Percentiles rank a stretch among this genome's conserved stretches.
Evolutionary conservation across 2,329 filamentous ascomycete species (phyloP).

Genomic region (Pyricularia grisea): DNA sequence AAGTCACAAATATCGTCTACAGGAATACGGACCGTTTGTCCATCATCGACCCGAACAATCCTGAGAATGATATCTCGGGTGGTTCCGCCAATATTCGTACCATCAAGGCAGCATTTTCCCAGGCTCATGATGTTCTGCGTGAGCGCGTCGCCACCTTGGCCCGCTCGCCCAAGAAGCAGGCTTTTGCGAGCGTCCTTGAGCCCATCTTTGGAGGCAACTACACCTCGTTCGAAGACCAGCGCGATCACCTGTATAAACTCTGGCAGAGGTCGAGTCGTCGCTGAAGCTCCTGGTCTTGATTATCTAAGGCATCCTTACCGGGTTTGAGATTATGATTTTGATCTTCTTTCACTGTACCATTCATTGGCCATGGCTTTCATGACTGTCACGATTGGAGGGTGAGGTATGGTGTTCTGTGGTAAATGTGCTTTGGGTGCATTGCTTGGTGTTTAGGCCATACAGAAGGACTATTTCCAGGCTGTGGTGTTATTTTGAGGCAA

Average conservation of each 20-base stretch:
- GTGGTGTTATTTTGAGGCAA: not conserved
- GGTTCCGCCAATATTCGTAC: conserved; percentile 63
- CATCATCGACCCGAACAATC: conserved; percentile 86
- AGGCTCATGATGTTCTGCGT: conserved; percentile 49
- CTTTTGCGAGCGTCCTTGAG: conserved; percentile 52
- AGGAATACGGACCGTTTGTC: conserved; percentile 61
- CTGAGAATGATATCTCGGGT: conserved; percentile 80
- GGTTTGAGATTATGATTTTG: not conserved
- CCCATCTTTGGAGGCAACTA: conserved; percentile 73
- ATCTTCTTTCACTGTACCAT: conserved; percentile 15
- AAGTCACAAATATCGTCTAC: conserved; percentile 38
- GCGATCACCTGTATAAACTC: conserved; percentile 49
- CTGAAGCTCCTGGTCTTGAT: conserved; percentile 16
- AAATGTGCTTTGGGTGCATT: conserved; percentile 2
- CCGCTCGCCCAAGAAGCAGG: conserved; percentile 16
- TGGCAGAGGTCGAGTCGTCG: conserved; percentile 20
- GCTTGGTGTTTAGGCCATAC: not conserved
- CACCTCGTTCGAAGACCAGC: conserved; percentile 59
- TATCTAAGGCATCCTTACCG: not conserved
- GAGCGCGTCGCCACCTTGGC: conserved; percentile 46
- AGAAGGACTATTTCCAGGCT: not conserved
- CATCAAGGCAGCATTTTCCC: conserved; percentile 61
- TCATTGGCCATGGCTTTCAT: not conserved
- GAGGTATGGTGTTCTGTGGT: not conserved
- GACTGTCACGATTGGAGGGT: not conserved